These are phyloP conservation scores for Phanerochaete sordida DNA, from an alignment of 768 basidiomycete species.

Conservation along the genomic window DNA sequence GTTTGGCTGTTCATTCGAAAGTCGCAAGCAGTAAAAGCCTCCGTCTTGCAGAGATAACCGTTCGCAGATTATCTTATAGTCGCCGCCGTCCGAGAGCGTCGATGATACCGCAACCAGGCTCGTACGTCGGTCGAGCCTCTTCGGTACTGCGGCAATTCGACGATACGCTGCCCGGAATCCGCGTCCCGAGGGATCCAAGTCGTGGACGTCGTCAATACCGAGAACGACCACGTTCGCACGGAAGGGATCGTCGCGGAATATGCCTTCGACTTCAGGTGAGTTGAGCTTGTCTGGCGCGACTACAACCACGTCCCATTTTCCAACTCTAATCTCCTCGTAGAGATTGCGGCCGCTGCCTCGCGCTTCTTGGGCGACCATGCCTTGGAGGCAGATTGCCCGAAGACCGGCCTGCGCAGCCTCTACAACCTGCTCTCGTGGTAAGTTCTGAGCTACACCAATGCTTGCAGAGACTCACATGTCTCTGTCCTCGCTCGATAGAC, in stretches of 20 bases:
- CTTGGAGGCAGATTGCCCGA: not conserved
- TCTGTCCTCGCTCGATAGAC: slow-evolving; percentile 8
- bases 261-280: not conserved
- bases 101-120: slow-evolving; percentile 1
- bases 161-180: slow-evolving; percentile 3
- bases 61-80: not conserved
- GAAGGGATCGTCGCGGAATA: slow-evolving; percentile 1
- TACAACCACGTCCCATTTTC: not conserved
- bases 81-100: not conserved
- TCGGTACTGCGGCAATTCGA: not conserved
- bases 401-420: not conserved
- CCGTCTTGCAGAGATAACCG: not conserved
- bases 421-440: slow-evolving; percentile 2
- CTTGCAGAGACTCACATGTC: slow-evolving; percentile 3
- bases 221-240: not conserved
- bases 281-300: slow-evolving; percentile 8
- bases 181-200: not conserved
- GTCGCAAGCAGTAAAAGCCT: not conserved
- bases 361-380: not conserved
- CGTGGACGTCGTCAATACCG: slow-evolving; percentile 9
- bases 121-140: not conserved
- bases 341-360: not conserved
- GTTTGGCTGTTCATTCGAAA: not conserved
- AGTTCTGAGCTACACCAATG: not conserved
- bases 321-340: not conserved